Percentiles rank a stretch among this genome's conserved stretches.
These are phyloP conservation scores for Penicillium sp. DNA, from an alignment of 2,329 filamentous ascomycete genomes.

Conservation along the genomic window DNA sequence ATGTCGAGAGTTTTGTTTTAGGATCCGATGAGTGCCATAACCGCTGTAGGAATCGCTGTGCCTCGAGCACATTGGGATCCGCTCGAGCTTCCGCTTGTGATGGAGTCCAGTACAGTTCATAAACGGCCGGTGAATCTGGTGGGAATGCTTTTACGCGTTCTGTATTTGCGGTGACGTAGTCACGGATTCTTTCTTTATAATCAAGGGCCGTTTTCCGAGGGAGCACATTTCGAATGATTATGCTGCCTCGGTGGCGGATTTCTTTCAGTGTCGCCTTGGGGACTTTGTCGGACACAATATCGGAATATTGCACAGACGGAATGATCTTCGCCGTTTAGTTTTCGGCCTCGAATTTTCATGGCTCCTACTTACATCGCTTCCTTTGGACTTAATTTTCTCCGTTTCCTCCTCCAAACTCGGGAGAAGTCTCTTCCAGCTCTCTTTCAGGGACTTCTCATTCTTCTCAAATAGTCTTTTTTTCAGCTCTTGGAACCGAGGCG, in stretches of 20 bases:
- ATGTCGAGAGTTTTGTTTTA: conserved; percentile 49
- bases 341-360: background rate
- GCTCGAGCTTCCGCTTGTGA: conserved; percentile 67
- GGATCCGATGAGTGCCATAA: conserved; percentile 62
- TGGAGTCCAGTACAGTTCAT: conserved; percentile 73
- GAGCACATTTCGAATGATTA: conserved; percentile 66
- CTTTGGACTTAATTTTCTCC: conserved; percentile 40
- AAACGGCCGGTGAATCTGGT: conserved; percentile 65
- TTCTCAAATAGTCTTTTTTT: conserved; percentile 40
- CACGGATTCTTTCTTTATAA: conserved; percentile 64
- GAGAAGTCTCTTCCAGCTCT: conserved; percentile 46
- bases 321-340: conserved; percentile 33
- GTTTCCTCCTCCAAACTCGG: conserved; percentile 41
- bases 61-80: conserved; percentile 62
- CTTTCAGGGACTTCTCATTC: conserved; percentile 40
- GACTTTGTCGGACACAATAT: conserved; percentile 40
- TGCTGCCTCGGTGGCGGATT: conserved; percentile 59
- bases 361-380: conserved; percentile 37
- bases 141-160: conserved; percentile 60
- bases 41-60: conserved; percentile 63
- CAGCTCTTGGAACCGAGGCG: conserved; percentile 42
- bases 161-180: conserved; percentile 64
- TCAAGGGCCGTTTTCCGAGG: conserved; percentile 61
- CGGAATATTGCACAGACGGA: conserved; percentile 43
- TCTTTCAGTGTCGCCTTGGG: conserved; percentile 45